phyloP scores from a whole-genome alignment of 441 rosid species.

The Croton setiger region DNA sequence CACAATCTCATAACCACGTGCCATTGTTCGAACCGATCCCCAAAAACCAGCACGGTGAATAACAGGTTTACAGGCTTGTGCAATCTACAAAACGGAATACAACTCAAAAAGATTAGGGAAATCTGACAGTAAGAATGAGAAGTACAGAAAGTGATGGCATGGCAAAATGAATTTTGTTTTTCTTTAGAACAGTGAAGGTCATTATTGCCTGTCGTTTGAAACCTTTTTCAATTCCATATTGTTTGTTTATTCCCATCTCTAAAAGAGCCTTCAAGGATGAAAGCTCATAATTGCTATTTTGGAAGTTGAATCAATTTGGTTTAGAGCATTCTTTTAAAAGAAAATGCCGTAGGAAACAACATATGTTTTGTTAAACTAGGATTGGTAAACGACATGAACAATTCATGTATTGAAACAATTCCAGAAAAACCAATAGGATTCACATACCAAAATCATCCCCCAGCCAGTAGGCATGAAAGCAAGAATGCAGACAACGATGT shows the following conservation, averaged over 20 bases:
- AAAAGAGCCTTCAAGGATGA: neutral
- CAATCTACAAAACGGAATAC: constrained; percentile 41
- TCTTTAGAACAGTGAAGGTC: neutral
- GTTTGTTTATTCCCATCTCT: neutral
- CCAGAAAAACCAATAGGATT: neutral
- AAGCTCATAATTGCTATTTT: neutral
- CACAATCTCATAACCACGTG: constrained; percentile 90
- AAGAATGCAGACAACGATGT: constrained; percentile 85
- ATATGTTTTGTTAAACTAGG: neutral
- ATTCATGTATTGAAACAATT: neutral
- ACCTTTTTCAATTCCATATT: neutral
- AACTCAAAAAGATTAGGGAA: neutral
- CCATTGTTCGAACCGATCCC: constrained; percentile 86
- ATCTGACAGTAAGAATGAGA: neutral
- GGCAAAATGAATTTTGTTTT: neutral
- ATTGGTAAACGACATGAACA: neutral
- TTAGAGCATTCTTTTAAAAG: neutral
- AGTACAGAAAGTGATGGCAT: neutral
- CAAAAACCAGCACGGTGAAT: constrained; percentile 75
- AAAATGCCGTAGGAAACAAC: neutral
- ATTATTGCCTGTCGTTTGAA: too few species aligned
- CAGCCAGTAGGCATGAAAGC: constrained; percentile 99
- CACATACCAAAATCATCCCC: constrained; percentile 94
- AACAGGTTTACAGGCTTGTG: constrained; percentile 89
- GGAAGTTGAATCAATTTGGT: neutral